Conservation (phyloP, 176 grass and related monocot genomes). For the Oryza meyeriana region DNA sequence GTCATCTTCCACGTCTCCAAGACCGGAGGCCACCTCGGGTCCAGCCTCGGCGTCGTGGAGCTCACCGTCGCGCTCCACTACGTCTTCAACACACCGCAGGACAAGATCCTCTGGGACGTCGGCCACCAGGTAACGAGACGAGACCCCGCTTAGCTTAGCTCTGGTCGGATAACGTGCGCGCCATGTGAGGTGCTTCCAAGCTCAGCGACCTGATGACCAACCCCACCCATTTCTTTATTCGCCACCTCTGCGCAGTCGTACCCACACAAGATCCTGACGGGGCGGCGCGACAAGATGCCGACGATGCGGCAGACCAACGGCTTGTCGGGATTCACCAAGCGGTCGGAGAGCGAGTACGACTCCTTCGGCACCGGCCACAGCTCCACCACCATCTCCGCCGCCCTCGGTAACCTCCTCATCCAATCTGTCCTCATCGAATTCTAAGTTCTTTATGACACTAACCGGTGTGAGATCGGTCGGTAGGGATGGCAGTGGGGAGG, state of each 20-base stretch:
- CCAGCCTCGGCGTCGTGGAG: constrained; percentile 90
- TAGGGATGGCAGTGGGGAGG: constrained; percentile 90
- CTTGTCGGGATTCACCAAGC: constrained; percentile 82
- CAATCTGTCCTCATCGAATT: neutral
- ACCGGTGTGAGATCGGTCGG: neutral
- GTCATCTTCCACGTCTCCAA: constrained; percentile 98
- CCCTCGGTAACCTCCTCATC: constrained; percentile 48
- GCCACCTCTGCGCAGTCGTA: constrained; percentile 54
- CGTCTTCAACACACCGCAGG: constrained; percentile 84
- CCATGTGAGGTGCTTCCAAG: constrained; percentile 23
- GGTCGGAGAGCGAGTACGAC: constrained; percentile 88
- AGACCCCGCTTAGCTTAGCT: neutral
- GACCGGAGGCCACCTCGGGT: constrained; percentile 94
- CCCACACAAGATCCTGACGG: constrained; percentile 98
- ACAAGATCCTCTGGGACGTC: constrained; percentile 96
- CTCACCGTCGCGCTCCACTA: constrained; percentile 94
- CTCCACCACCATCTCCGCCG: constrained; percentile 94
- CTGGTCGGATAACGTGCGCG: neutral
- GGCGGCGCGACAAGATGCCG: constrained; percentile 90
- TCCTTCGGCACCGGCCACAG: constrained; percentile 93
- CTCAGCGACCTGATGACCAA: neutral
- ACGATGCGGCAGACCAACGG: constrained; percentile 92
- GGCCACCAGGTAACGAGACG: constrained; percentile 84
- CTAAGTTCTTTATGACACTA: neutral
- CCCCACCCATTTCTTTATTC: neutral